Evolutionary conservation across 106 monocot species (phyloP), one percentile per base, ranked within the genome.

Genomic region (Ottelia alismoides): DNA sequence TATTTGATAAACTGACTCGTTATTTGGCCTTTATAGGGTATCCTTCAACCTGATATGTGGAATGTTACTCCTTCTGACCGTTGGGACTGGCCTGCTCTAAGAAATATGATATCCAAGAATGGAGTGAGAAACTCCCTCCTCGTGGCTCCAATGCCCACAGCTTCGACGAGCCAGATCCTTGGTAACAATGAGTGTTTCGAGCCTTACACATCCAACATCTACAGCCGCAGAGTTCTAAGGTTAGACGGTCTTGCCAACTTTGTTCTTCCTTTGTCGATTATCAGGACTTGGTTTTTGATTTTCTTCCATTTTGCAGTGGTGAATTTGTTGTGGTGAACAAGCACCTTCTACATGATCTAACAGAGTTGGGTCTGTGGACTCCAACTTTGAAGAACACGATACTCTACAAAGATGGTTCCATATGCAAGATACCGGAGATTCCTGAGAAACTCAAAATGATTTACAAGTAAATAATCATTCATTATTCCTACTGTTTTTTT

Each of bases 41-140:
- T 86, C 68, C 63, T 92, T 43, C 92, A 92, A 73, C 86, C 78
- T 29, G 92, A 92, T 49, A 86, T 92, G 92, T 92, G 92, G 92
- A 71, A 79, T 76, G 85, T 76, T 14, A 64, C 49, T 2, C 81
- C 82, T 65, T 85, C 85, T 28, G 62, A 68, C 35, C 64, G 72
- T 54, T 92, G 92, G 91, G 74, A 86, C 58, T 92, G 92, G 92
- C 23, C 52, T 64, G 58, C 52, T 43, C 44, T 92, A 24, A 75
- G 82, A 30, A 31, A 73, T 47, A 67, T 66, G 65, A 87, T 92
- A 46, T 74, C 72, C 10, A 71, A 66, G 55, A 73, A 79, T 71
- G 92, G 92, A 20, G 60, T 83, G 14, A 78, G 92, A 59, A 92
- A 92, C 63, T 92, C 92, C 10, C 92, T 92, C 67, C 82, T 92